Evolutionary conservation across 768 basidiomycete genomes (phyloP).

Genomic region (Pleurotus tuoliensis): DNA sequence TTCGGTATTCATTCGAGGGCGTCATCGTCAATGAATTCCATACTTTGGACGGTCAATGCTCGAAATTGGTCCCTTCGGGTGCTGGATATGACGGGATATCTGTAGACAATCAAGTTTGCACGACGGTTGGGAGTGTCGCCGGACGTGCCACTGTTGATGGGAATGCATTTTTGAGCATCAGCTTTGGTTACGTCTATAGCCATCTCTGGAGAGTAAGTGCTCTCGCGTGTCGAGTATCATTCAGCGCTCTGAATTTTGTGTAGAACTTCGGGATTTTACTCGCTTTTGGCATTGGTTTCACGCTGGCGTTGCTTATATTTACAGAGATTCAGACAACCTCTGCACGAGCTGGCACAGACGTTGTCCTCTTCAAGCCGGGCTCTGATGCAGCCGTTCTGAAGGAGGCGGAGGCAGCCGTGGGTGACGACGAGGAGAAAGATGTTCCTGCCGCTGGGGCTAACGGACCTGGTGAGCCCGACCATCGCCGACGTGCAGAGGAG

Average conservation of each 20-base stretch:
- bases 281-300: constrained; percentile 62
- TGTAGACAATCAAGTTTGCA: constrained; percentile 70
- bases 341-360: constrained; percentile 25
- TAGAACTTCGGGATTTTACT: constrained; percentile 69
- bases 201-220: constrained; percentile 39
- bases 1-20: constrained; percentile 71
- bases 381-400: constrained; percentile 17
- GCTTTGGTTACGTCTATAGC: constrained; percentile 41
- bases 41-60: constrained; percentile 56
- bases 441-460: background rate
- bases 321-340: constrained; percentile 49
- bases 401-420: background rate
- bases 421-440: constrained; percentile 11
- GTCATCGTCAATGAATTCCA: constrained; percentile 82
- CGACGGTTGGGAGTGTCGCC: constrained; percentile 58
- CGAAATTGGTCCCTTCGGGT: constrained; percentile 57
- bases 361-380: constrained; percentile 65
- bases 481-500: constrained; percentile 17
- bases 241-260: no score
- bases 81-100: constrained; percentile 56
- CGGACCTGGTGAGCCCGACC: background rate
- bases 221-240: background rate
- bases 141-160: constrained; percentile 63
- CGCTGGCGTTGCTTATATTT: constrained; percentile 50
- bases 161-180: constrained; percentile 41